Evolutionary conservation across 1,284 basidiomycete species (phyloP).

Genomic region (Gymnopus androsaceus): DNA sequence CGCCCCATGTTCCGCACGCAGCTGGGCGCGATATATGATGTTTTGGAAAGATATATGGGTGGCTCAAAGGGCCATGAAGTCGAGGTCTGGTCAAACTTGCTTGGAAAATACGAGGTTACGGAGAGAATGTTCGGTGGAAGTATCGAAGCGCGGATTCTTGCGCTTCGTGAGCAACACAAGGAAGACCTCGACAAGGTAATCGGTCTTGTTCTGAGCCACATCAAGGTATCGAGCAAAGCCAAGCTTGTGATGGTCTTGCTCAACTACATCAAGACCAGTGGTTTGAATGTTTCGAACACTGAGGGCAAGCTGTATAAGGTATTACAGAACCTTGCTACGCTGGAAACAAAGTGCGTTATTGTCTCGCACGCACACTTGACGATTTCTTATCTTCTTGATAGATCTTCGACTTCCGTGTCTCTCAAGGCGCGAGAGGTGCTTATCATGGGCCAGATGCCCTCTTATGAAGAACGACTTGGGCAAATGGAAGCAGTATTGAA

Average conservation of each 20-base stretch:
- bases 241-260: constrained; percentile 86
- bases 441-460: constrained; percentile 95
- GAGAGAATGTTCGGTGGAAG: constrained; percentile 92
- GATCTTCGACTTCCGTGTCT: constrained; percentile 85
- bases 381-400: constrained; percentile 27
- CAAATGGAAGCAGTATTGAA: constrained; percentile 97
- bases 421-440: constrained; percentile 97
- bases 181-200: constrained; percentile 91
- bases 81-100: constrained; percentile 69
- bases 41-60: constrained; percentile 80
- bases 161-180: constrained; percentile 90
- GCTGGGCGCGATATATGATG: constrained; percentile 72
- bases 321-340: constrained; percentile 77
- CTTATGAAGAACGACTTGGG: constrained; percentile 88
- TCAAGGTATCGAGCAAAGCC: constrained; percentile 92
- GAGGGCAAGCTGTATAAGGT: constrained; percentile 73
- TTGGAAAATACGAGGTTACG: constrained; percentile 78
- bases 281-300: constrained; percentile 71
- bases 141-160: constrained; percentile 90
- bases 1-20: constrained; percentile 75
- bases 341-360: constrained; percentile 77
- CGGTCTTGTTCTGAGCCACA: constrained; percentile 89
- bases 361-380: background rate
- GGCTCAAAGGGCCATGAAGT: constrained; percentile 91
- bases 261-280: constrained; percentile 83